Evolutionary conservation across 768 basidiomycete genomes (phyloP), one percentile per base, ranked within the genome.

Genomic region (Amanita polypyramis): DNA sequence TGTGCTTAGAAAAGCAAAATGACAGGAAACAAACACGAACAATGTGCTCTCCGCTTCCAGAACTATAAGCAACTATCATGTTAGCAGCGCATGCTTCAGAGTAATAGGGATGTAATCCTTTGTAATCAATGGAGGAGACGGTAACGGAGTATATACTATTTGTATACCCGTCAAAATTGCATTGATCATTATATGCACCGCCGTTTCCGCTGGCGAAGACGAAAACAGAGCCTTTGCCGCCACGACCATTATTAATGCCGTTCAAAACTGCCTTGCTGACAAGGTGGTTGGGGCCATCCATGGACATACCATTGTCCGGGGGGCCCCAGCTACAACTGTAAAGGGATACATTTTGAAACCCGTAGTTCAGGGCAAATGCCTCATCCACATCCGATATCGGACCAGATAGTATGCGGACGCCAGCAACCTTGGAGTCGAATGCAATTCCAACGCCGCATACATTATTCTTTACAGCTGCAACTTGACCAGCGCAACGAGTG

Each of bases 301-400:
- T 97, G 1, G 87, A 81, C 57, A 72, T 72, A 7, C 95, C 95
- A 57, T 96, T 87, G 62, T 99, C 95, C 0, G 94, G 88, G 7
- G 96, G 96, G 4, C 96, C 96, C 96, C 96, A 99, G 47, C 88
- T 92, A 64, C 96, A 99, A 52, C 88, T 92, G 65, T 89, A 98
- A 56, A 92, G 91, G 20, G 85, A 88, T 43, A 85, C 91, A 55
- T 89, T 82, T 54, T 96, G 85, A 63, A 80, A 98, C 9, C 85
- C 91, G 62, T 85, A 96, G 65, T 99, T 99, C 49, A 99, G 78
- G 6, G 94, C 82, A 2, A 90, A 80, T 0, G 96, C 93, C 65
- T 99, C 96, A 62, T 99, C 96, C 20, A 85, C 79, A 62, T 99
- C 96, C 1, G 92, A 82, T 54, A 99, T 96, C 17, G 89, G 82